Evolutionary conservation across 2,329 filamentous ascomycete species (phyloP).

Genomic region (Chrysoporthe deuterocubensis): DNA sequence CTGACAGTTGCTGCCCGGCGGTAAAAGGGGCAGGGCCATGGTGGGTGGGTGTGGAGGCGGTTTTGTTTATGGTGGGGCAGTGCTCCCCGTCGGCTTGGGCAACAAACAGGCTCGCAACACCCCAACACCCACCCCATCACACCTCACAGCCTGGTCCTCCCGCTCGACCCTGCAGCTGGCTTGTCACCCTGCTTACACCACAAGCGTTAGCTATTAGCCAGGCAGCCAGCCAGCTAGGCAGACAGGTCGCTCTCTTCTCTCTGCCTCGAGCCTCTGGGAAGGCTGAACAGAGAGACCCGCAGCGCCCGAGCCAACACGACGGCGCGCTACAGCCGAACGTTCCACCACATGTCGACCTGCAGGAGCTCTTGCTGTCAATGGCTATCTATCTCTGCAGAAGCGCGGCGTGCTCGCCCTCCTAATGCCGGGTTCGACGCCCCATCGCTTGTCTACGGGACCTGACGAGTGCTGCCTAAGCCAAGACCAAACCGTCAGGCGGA

Average conservation of each 20-base stretch:
- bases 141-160: background rate
- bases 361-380: background rate
- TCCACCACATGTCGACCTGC: background rate
- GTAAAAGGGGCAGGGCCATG: slow-evolving; percentile 13
- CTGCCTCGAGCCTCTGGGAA: background rate
- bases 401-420: background rate
- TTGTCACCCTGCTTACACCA: background rate
- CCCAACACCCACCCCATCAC: background rate
- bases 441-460: background rate
- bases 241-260: background rate
- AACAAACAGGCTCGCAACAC: background rate
- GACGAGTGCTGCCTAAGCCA: slow-evolving; percentile 11
- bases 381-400: background rate
- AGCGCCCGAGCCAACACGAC: background rate
- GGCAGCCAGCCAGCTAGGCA: background rate
- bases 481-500: slow-evolving; percentile 1
- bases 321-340: background rate
- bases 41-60: slow-evolving; percentile 12
- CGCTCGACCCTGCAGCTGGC: background rate
- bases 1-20: slow-evolving; percentile 22
- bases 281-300: background rate
- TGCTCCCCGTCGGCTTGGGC: slow-evolving; percentile 4
- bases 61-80: slow-evolving; percentile 23
- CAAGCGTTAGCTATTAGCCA: background rate
- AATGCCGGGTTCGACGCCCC: background rate